A percentile compares a stretch with the other conserved stretches of the same genome.
Conservation (phyloP, 2,329 filamentous ascomycete genomes). For the Akanthomyces lecanii region DNA sequence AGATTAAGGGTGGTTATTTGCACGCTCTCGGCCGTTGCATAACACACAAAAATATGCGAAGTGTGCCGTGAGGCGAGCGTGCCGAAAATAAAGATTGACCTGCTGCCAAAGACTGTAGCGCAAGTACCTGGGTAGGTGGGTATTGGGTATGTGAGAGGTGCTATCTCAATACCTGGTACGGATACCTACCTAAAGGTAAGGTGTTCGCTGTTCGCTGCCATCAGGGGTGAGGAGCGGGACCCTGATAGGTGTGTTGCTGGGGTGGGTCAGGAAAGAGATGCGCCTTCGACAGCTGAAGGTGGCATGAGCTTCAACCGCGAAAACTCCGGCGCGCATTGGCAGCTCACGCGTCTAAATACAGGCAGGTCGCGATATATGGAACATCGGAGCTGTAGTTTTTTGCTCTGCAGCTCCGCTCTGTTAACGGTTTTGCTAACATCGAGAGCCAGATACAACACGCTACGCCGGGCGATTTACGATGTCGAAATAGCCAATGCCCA, state of each 20-base stretch:
- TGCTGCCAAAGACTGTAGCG: background rate
- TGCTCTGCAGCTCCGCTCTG: background rate
- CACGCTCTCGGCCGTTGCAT: background rate
- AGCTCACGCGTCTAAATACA: background rate
- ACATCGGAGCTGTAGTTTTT: background rate
- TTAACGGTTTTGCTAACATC: background rate
- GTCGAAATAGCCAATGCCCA: background rate
- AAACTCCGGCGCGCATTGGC: background rate
- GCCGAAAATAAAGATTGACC: background rate
- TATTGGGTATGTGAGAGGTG: too few relatives aligned
- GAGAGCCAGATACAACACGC: background rate
- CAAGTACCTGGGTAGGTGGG: background rate
- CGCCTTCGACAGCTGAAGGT: background rate
- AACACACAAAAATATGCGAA: background rate
- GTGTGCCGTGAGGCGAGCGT: background rate
- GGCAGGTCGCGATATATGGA: background rate
- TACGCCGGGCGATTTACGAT: background rate
- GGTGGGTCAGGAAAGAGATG: background rate
- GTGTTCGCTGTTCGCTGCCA: background rate
- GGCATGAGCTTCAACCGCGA: background rate
- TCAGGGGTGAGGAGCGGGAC: constrained; percentile 1
- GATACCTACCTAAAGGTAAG: background rate
- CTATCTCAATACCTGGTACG: too few relatives aligned
- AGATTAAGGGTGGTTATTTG: background rate
- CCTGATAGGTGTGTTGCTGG: background rate